Conservation (phyloP, 140 eudicot species). For the Erigeron philadelphicus region DNA sequence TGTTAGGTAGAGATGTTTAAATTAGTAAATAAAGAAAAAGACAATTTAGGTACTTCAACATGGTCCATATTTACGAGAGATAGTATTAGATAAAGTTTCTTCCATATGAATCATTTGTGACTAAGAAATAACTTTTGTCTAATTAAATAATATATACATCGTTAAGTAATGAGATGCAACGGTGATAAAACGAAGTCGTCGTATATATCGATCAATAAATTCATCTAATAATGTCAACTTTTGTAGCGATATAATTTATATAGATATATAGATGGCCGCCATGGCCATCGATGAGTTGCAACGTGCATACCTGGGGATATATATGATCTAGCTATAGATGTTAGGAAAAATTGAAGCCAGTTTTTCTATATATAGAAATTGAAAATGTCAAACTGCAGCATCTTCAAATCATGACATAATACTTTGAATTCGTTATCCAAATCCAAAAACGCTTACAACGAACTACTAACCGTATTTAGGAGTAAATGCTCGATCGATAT, state of each 20-base stretch:
- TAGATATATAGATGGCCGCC: too few relatives aligned
- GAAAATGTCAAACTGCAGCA: not conserved
- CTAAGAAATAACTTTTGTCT: too few relatives aligned
- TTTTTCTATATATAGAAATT: conserved; percentile 9
- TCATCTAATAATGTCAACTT: not conserved
- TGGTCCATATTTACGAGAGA: too few relatives aligned
- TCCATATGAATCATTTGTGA: too few relatives aligned
- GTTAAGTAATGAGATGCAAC: too few relatives aligned
- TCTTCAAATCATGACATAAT: not conserved
- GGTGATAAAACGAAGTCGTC: too few relatives aligned
- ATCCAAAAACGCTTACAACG: conserved; percentile 22
- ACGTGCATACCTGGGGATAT: not conserved
- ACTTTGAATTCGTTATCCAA: conserved; percentile 18
- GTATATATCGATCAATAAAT: not conserved
- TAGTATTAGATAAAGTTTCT: too few relatives aligned
- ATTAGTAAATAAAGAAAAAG: too few relatives aligned
- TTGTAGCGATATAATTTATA: not conserved
- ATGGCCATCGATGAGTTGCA: not conserved
- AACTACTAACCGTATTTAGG: not conserved
- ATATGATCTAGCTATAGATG: not conserved
- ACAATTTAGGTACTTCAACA: too few relatives aligned
- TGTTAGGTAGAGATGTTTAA: too few relatives aligned
- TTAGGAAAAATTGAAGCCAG: not conserved
- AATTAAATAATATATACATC: too few relatives aligned
- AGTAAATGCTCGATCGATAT: conserved; percentile 8